phyloP scores from a whole-genome alignment of 495 filamentous ascomycete genomes.

The Aspergillus asperescens region DNA sequence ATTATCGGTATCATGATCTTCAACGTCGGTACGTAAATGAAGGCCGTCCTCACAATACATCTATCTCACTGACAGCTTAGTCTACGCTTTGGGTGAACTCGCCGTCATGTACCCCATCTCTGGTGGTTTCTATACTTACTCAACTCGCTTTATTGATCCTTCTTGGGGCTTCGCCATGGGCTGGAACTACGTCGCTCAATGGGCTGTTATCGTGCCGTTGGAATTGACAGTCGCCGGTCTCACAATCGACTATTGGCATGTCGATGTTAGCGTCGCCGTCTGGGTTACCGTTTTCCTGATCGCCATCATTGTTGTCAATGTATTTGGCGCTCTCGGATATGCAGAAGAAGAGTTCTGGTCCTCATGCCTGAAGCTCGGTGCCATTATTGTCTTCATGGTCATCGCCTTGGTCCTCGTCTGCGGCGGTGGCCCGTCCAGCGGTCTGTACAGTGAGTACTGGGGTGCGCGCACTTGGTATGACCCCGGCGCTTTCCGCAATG shows the following conservation, averaged over 20 bases:
- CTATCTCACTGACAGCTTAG: conserved; percentile 24
- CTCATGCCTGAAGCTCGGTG: conserved; percentile 47
- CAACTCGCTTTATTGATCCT: conserved; percentile 51
- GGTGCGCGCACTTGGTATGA: conserved; percentile 60
- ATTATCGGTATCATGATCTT: conserved; percentile 51
- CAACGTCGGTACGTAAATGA: conserved; percentile 18
- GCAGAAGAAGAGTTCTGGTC: conserved; percentile 53
- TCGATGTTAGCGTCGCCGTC: conserved; percentile 51
- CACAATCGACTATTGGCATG: conserved; percentile 69
- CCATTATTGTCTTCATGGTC: conserved; percentile 66
- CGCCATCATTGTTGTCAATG: conserved; percentile 34
- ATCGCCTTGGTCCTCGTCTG: conserved; percentile 64
- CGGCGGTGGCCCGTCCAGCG: conserved; percentile 53
- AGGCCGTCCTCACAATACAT: no score
- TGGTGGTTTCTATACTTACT: conserved; percentile 56
- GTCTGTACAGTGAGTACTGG: conserved; percentile 38
- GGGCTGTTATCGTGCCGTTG: conserved; percentile 54
- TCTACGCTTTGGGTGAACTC: conserved; percentile 65
- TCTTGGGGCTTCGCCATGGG: conserved; percentile 52
- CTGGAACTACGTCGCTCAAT: conserved; percentile 68
- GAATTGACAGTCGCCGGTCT: conserved; percentile 76
- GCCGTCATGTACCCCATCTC: conserved; percentile 66
- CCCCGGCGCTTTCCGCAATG: conserved; percentile 63
- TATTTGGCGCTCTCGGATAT: conserved; percentile 61
- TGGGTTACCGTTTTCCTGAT: conserved; percentile 61